Evolutionary conservation across 768 basidiomycete genomes (phyloP), one percentile per base, ranked within the genome.

Genomic region (Suillus clintonianus): DNA sequence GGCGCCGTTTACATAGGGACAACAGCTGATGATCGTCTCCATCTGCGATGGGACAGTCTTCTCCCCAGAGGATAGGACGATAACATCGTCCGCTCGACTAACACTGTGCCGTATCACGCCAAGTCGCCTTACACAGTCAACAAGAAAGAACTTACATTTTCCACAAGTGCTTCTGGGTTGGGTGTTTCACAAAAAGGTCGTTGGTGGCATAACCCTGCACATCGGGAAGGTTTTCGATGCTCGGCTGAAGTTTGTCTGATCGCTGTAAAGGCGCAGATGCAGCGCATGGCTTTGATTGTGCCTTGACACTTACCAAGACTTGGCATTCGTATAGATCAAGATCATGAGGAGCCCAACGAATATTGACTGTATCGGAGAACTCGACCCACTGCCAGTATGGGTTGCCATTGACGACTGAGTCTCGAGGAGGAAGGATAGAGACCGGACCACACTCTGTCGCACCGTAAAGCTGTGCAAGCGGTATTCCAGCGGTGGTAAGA

Each of bases 121-220:
- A 30, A 51, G 4, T 19, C 15, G 42, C n/a, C 43, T 6, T 27
- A 10, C 5, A 27, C 0, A 27, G 13, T 17, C 4, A 10, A 41
- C 9, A 22, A 9, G 5, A 27, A 10, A 30, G 15, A 24, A 37
- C 64, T 11, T 58, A 81, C 80, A 82, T 74, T 66, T 76, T 80
- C 79, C 80, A 85, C 34, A 79, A 27, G 69, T 66, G 1, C 71
- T 65, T 43, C 30, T 76, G 76, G 2, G 77, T 78, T 1, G 83
- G 82, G 66, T 84, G 83, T 27, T 67, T 73, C 22, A 76, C 62
- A 64, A 78, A 80, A 6, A 84, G 64, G 70, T 82, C 82, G 2
- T 75, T 76, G 2, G 78, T 81, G 2, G 78, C 79, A 62, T 81
- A 82, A 14, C 81, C 81, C 47, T 63, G 66, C 0, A 69, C 71